phyloP scores from a whole-genome alignment of 108 stramenopile genomes.

The Cyclostephanos tholiformis region DNA sequence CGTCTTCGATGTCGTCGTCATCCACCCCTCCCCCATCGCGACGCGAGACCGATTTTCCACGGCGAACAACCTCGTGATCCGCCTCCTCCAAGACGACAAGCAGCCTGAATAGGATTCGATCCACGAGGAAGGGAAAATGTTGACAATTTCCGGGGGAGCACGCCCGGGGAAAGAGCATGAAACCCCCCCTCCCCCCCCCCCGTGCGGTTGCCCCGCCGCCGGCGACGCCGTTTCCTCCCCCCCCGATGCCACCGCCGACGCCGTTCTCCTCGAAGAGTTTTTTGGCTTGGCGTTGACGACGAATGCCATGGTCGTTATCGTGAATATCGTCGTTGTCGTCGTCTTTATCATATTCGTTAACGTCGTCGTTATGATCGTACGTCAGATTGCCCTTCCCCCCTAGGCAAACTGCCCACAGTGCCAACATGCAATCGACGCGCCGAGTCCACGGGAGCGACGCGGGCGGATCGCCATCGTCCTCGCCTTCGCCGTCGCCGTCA shows the following conservation, averaged over 20 bases:
- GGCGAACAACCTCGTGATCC: background rate
- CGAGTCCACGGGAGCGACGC: background rate
- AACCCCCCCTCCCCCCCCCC: background rate
- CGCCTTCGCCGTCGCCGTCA: too few relatives aligned
- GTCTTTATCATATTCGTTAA: background rate
- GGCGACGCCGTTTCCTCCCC: background rate
- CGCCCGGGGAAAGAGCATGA: slow-evolving; percentile 3
- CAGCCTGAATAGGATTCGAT: slow-evolving; percentile 19
- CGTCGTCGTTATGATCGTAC: background rate
- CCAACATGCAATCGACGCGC: slow-evolving; percentile 3
- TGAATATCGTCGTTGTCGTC: background rate
- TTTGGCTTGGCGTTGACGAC: background rate
- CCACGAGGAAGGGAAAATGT: slow-evolving; percentile 20
- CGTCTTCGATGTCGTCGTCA: background rate
- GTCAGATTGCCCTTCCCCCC: background rate
- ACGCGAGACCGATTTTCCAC: background rate
- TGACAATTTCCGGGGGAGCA: background rate
- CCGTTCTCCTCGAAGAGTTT: background rate
- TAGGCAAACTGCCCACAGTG: background rate
- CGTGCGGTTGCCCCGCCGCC: background rate
- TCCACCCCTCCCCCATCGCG: background rate
- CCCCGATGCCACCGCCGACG: background rate
- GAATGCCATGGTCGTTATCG: background rate
- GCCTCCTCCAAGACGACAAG: background rate
- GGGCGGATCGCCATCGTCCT: background rate